Percentiles rank a stretch among this genome's conserved stretches.
Evolutionary conservation across 306 rosid species (phyloP).

Genomic region (Castanea sativa): DNA sequence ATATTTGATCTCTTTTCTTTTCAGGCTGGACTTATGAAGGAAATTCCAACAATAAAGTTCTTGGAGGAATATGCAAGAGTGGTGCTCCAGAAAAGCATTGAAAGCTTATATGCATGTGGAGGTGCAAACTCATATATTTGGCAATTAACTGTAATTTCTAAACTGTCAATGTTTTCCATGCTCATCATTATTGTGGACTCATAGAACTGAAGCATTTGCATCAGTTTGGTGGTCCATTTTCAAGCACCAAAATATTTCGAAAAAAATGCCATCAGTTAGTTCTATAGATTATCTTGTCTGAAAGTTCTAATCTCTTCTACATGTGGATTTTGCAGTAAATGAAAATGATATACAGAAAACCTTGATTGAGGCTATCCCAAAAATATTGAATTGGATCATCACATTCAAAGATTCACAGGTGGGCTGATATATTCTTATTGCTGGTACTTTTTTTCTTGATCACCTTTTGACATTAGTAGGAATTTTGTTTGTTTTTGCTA

Average conservation of each 20-base stretch:
- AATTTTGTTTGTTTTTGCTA: constrained; percentile 7
- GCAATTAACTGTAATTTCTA: neutral
- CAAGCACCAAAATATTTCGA: neutral
- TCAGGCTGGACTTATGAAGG: constrained; percentile 77
- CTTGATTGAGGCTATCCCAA: constrained; percentile 71
- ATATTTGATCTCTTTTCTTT: constrained; percentile 5
- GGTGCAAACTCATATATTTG: constrained; percentile 37
- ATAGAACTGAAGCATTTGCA: neutral
- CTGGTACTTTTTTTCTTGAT: constrained; percentile 6
- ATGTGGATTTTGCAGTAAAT: constrained; percentile 46
- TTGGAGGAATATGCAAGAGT: constrained; percentile 62
- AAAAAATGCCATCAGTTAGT: neutral
- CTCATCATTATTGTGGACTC: neutral
- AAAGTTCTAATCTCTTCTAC: constrained; percentile 13
- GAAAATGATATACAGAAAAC: constrained; percentile 63
- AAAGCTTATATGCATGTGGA: constrained; percentile 87
- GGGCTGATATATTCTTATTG: constrained; percentile 11
- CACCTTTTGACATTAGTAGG: neutral
- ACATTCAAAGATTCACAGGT: constrained; percentile 70
- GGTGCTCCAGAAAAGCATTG: constrained; percentile 63
- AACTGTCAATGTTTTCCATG: neutral
- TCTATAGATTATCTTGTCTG: constrained; percentile 13
- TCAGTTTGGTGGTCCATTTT: neutral
- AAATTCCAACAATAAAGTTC: constrained; percentile 50
- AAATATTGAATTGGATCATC: constrained; percentile 64